These are phyloP conservation scores for Chrysopogon serrulatus DNA, from an alignment of 176 grass and related monocot genomes.

Conservation along the genomic window DNA sequence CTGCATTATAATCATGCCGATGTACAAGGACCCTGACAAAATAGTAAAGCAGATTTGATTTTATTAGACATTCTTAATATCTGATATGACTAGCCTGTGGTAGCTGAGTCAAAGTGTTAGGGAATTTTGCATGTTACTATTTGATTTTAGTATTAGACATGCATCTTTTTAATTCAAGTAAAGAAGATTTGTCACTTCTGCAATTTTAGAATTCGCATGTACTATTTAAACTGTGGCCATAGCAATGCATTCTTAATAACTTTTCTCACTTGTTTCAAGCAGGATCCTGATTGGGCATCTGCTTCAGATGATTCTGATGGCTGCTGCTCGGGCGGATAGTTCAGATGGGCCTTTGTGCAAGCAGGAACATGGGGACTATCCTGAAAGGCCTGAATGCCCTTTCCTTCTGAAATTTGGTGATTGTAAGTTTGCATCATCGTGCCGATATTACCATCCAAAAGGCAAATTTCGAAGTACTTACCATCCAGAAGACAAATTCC, in stretches of 20 bases:
- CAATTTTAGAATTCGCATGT: not conserved
- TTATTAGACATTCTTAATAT: not conserved
- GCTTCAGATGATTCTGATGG: slow-evolving; percentile 32
- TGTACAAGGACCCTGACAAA: no score
- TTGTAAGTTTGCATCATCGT: slow-evolving; percentile 35
- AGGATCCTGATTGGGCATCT: slow-evolving; percentile 34
- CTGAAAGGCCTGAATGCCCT: slow-evolving; percentile 33
- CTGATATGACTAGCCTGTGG: not conserved
- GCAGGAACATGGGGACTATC: slow-evolving; percentile 25
- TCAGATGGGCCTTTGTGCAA: slow-evolving; percentile 38
- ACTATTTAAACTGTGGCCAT: not conserved
- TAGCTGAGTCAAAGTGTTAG: not conserved
- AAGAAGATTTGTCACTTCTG: not conserved
- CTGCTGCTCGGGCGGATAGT: slow-evolving; percentile 38
- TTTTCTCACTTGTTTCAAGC: not conserved
- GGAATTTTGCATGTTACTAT: not conserved
- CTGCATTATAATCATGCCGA: no score
- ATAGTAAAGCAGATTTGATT: no score
- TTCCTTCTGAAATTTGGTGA: slow-evolving; percentile 31
- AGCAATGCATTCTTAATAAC: not conserved
- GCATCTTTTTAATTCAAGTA: not conserved
- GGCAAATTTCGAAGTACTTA: not conserved
- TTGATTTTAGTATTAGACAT: not conserved
- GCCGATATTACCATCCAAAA: slow-evolving; percentile 23
- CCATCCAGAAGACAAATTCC: not conserved